Evolutionary conservation across 2,329 filamentous ascomycete species (phyloP), one percentile per base, ranked within the genome.

Genomic region (Pseudocercospora ulei): DNA sequence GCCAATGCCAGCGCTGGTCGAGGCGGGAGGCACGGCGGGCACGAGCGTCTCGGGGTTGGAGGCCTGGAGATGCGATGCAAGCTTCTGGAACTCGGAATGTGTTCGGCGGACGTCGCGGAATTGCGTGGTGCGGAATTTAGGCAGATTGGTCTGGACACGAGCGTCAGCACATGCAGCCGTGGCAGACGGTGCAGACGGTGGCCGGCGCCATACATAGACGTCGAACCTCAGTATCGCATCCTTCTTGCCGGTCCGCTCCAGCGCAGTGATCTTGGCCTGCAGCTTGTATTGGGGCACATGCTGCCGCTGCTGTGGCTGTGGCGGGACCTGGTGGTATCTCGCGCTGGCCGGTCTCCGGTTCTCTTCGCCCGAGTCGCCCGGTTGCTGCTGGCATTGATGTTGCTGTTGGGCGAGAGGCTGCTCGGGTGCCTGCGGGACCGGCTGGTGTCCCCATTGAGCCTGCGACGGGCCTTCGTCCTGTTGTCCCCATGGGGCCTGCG

Each of bases 1-100:
- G 12, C 90, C 90, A 23, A 86, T 86, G 24, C 90, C 90, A 17
- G 90, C 90, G 5, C 87, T 87, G 5, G 90, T 96, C 43, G 92
- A 69, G n/a, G 88, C 73, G n/a, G 88, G 84, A 26, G 90, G 90
- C 1, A 98, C 86, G 6, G 88, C 86, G 2, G 90, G 90, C 5
- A 98, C 88, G 28, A 98, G 71, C 5, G 86, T 82, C 63, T 98
- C 90, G 3, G 90, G 90, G 56, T 96, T 96, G n/a, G 88, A 87
- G 14, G 88, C 95, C 61, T 95, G 86, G 41, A 98, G 70, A 62
- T 98, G 90, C 43, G 94, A 83, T 39, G 82, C 85, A n/a, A 98
- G 78, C 64, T 96, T 98, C 49, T 84, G 73, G 56, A 98, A 98
- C 60, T 98, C 90, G 31, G 84, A 86, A 64, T 98, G 90, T 46